Evolutionary conservation across 2,329 filamentous ascomycete species (phyloP).

Genomic region (Zymoseptoria ardabiliae): DNA sequence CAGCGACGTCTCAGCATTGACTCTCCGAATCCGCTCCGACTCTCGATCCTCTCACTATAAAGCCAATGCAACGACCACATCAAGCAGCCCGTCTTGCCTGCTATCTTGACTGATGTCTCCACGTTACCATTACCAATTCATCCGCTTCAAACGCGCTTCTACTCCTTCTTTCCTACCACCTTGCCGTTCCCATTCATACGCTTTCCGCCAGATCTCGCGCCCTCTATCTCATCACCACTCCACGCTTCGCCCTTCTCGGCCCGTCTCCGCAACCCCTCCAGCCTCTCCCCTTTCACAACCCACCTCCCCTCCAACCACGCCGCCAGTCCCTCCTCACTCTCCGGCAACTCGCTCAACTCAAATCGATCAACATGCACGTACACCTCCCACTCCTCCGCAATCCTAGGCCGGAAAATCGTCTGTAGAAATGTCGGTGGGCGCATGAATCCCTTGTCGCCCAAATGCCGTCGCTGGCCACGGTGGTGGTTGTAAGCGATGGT

Average conservation of each 20-base stretch:
- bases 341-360: conserved; percentile 24
- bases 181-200: background rate
- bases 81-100: background rate
- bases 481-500: conserved; percentile 31
- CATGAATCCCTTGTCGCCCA: conserved; percentile 21
- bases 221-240: background rate
- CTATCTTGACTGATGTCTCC: background rate
- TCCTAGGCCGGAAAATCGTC: conserved; percentile 21
- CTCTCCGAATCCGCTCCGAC: no score
- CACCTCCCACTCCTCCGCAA: conserved; percentile 26
- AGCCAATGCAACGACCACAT: background rate
- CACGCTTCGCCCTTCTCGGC: background rate
- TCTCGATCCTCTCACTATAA: no score
- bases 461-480: conserved; percentile 5
- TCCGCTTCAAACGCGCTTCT: background rate
- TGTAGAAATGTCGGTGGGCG: conserved; percentile 27
- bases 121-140: background rate
- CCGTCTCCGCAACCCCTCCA: conserved; percentile 22
- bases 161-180: background rate
- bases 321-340: conserved; percentile 24
- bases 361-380: conserved; percentile 30
- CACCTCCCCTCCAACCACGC: conserved; percentile 32
- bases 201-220: background rate
- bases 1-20: background rate
- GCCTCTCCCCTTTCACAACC: conserved; percentile 30